Base-by-base conservation (phyloP, 768 basidiomycete genomes). In the Lactarius tabidus region DNA sequence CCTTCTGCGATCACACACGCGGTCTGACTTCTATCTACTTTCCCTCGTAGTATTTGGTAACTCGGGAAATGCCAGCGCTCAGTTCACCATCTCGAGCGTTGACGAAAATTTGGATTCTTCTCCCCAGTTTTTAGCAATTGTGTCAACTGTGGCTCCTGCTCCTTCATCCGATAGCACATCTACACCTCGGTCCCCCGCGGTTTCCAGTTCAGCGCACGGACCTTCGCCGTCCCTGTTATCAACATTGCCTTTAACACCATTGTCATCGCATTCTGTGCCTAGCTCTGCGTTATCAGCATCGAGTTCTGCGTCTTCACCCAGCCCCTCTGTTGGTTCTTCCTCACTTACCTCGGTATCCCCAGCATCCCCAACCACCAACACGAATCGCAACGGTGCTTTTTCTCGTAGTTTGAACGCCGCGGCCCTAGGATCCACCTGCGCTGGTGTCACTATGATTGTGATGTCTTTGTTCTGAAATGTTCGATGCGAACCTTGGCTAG, bases 51-150 rank as follows among this genome's bases (percentile, higher is more conserved):
- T 65, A 33, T 17, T 67, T 3, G 67, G 67, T 2, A 59, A 65
- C 33, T 67, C 67, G n/a, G 67, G 67, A 18, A 61, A 67, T 36
- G 33, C 45, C n/a, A 65, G 63, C 31, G 63, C 64, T n/a, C 43
- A 23, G 38, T 65, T 65, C 57, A 65, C 67, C 20, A 65, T 67
- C 56, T 28, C 60, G 15, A 48, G 64, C 26, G 33, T 41, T 20
- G 15, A 29, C 20, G 17, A 48, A 1, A 33, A 20, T 15, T n/a
- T 28, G 14, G 18, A 8, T 10, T 23, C 53, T 12, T 18, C 54
- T 9, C 23, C 41, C 14, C 23, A 17, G 2, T 35, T 26, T 20
- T 10, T 8, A 35, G 33, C 62, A 48, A 35, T 56, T 4, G 17
- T 56, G 2, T 31, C 62, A 31, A n/a, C 33, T 18, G 10, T 9